Evolutionary conservation across 306 rosid species (phyloP).

Genomic region (Elaeagnus macrophylla): DNA sequence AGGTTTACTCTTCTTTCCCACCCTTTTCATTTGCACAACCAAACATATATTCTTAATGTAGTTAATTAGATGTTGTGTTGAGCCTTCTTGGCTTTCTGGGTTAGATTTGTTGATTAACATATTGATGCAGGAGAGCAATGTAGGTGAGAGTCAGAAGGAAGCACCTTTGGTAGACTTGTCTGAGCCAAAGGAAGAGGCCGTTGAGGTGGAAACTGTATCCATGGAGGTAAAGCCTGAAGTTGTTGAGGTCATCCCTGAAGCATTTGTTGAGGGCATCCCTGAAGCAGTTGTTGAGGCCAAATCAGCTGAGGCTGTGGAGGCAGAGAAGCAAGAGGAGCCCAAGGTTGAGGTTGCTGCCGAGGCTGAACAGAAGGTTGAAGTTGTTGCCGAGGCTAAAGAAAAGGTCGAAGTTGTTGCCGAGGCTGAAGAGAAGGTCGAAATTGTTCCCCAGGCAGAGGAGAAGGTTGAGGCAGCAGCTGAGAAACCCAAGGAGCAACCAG

Average conservation of each 20-base stretch:
- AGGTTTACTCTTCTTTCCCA: not conserved
- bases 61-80: too few relatives aligned
- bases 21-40: not conserved
- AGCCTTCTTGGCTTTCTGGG: not conserved
- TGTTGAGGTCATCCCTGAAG: conserved; percentile 4
- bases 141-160: conserved; percentile 24
- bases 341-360: conserved; percentile 18
- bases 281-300: conserved; percentile 16
- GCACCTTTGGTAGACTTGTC: conserved; percentile 33
- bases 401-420: conserved; percentile 17
- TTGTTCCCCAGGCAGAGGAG: not conserved
- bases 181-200: conserved; percentile 23
- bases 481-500: not conserved
- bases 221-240: conserved; percentile 4
- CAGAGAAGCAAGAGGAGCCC: not conserved
- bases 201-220: not conserved
- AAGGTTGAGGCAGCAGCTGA: not conserved
- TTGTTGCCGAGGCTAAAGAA: not conserved
- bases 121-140: conserved; percentile 23
- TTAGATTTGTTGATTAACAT: not conserved
- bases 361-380: conserved; percentile 3
- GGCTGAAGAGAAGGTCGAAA: conserved; percentile 2
- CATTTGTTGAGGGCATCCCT: conserved; percentile 12
- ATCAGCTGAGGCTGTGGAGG: conserved; percentile 9
- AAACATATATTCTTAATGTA: too few relatives aligned